Base-by-base conservation (phyloP, 148 eudicot species). In the Vaccinium darrowii region DNA sequence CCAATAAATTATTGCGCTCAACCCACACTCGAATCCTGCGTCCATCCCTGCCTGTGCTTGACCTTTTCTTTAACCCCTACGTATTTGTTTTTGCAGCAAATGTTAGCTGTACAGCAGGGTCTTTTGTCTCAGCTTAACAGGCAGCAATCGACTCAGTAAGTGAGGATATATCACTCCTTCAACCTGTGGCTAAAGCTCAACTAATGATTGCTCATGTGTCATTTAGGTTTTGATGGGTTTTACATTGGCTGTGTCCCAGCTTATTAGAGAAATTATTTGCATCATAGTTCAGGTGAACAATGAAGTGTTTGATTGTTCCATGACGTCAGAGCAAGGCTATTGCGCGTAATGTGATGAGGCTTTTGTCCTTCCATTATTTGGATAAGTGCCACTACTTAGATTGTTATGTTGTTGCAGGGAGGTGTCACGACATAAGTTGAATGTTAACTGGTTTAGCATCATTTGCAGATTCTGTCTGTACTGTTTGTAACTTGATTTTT, bases 81-180 rank as follows among this genome's bases (percentile, higher is more conserved):
- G 11, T 69, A 57, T 69, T 79, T 79, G 18, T 74, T 81, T 25
- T 83, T 90, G 85, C 96, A 95, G 98, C 96, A 91, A 91, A 91
- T 94, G 94, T 86, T 90, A 88, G 82, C 92, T 85, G 84, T 92
- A 71, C 98, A 95, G 86, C 98, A 94, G 86, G 87, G 93, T 52
- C 95, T 94, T 78, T 52, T 88, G 27, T 88, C 98, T 80, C 88
- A 84, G 86, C 90, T 87, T 88, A 91, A 89, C 87, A 94, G 90
- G 83, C 92, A 93, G 80, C 98, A 90, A 84, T 23, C 93, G 14
- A 91, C 93, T 79, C 94, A 88, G 98, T 94, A 90, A 94, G 96
- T 91, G 84, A 71, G 18, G 13, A 21, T 18, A 9, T 53, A 18
- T 71, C 63, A 36, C 83, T 71, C 13, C n/a, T 12, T 13, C 72